A percentile compares a stretch with the other conserved stretches of the same genome.
Evolutionary conservation across 2,329 filamentous ascomycete genomes (phyloP).

Genomic region (Colletotrichum zoysiae): DNA sequence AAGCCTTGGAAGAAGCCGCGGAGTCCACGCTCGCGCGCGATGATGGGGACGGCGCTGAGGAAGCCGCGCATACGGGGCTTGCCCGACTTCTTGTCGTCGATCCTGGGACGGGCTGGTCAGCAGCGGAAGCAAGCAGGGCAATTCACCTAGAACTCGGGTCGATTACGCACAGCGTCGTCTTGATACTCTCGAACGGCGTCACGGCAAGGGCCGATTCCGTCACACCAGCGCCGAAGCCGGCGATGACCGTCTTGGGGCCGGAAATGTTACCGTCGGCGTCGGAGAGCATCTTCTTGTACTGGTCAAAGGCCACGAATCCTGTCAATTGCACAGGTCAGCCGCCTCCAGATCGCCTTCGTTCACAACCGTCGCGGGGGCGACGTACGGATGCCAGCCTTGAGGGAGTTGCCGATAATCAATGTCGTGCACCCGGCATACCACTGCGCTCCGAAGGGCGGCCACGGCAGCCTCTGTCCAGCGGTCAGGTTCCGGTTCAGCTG

Average conservation of each 20-base stretch:
- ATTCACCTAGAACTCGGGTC: not conserved
- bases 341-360: no score
- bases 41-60: slow-evolving; percentile 88
- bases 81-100: slow-evolving; percentile 90
- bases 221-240: slow-evolving; percentile 93
- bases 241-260: slow-evolving; percentile 90
- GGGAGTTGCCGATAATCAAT: slow-evolving; percentile 93
- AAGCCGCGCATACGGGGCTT: slow-evolving; percentile 93
- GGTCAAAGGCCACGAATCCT: slow-evolving; percentile 96
- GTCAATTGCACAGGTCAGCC: slow-evolving; percentile 36
- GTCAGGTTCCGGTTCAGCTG: slow-evolving; percentile 90
- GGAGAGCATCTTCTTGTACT: slow-evolving; percentile 86
- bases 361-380: slow-evolving; percentile 39
- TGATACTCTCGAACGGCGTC: slow-evolving; percentile 97
- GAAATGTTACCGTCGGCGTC: slow-evolving; percentile 90
- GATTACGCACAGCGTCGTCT: slow-evolving; percentile 82
- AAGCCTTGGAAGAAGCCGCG: slow-evolving; percentile 98
- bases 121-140: not conserved
- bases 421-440: slow-evolving; percentile 99
- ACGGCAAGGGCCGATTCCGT: slow-evolving; percentile 95
- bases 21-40: slow-evolving; percentile 87
- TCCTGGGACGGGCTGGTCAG: slow-evolving; percentile 63
- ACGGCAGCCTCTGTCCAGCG: slow-evolving; percentile 88
- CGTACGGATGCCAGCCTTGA: slow-evolving; percentile 94
- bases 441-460: slow-evolving; percentile 91